Base-by-base conservation (phyloP, 805 yeast species). In the Ogataea populi-albae region DNA sequence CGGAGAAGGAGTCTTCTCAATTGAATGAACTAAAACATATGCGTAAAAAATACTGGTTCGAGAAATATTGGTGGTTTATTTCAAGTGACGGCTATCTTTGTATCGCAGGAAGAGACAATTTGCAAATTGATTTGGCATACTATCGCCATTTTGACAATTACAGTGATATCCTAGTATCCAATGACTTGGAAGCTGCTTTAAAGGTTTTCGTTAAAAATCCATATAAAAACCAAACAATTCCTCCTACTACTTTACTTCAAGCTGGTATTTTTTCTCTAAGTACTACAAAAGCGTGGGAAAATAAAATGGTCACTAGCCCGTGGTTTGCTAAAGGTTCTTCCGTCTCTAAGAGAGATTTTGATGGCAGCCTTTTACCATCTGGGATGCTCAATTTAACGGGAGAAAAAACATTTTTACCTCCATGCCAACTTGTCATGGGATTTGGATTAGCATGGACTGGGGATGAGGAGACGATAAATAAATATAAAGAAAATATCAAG, bases 21-120 rank as follows among this genome's bases (percentile, higher is more conserved):
- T 68, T 68, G 4, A 45, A 50, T 16, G 62, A 54, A 18, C 62
- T 82, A 38, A 79, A 75, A 43, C 77, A 74, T 24, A 64, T 84
- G 21, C 72, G 97, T 30, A 68, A 75, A 4, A 87, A 86, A 30
- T 81, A 69, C 55, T 89, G 96, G 86, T 93, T 93, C 64, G 98
- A 93, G 56, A 93, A 91, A 59, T 91, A 81, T 59, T 78, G 71
- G 52, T 93, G 98, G 98, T 93, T 93, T 54, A 68, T 89, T n/a
- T 76, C 96, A 0, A 79, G 81, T 46, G 98, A 91, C 54, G 89
- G 93, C 0, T 88, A 84, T 53, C 63, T 93, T 32, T 84, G 94
- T 40, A 60, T 93, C 36, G 87, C 89, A 30, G 98, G 97, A 2
- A 77, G 87, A 45, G 96, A 93, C 55, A 74, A 70, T 16, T 57